A percentile compares a stretch with the other conserved stretches of the same genome.
Evolutionary conservation across 805 yeast species (phyloP).

Genomic region (Wickerhamiella domercqiae): DNA sequence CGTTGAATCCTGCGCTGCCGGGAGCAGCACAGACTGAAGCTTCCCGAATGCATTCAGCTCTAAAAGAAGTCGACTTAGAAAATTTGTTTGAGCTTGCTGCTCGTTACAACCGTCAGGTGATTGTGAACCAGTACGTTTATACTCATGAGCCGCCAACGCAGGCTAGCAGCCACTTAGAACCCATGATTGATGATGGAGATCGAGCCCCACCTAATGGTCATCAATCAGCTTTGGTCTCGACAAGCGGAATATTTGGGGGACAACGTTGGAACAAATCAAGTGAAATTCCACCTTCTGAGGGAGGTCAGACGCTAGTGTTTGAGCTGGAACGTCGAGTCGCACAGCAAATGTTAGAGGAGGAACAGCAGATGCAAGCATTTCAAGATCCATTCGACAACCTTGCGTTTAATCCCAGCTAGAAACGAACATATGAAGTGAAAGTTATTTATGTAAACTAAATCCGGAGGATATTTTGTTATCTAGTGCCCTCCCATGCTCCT

Average conservation of each 20-base stretch:
- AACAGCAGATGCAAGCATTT: conserved; percentile 4
- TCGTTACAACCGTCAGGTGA: conserved; percentile 25
- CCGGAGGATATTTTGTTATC: no score
- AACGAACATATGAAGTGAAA: no score
- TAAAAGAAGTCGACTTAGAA: conserved; percentile 16
- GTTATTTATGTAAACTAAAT: no score
- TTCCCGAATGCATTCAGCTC: conserved; percentile 15
- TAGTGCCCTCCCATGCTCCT: no score
- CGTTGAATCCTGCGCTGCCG: not conserved
- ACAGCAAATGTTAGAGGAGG: not conserved
- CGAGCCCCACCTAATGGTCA: not conserved
- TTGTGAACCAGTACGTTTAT: conserved; percentile 71
- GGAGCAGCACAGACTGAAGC: not conserved
- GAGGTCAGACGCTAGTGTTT: conserved; percentile 8
- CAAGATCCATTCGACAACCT: conserved; percentile 15
- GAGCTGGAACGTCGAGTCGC: conserved; percentile 9
- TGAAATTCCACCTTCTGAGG: conserved; percentile 12
- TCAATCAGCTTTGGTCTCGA: not conserved
- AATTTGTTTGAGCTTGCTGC: conserved; percentile 17
- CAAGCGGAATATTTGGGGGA: not conserved
- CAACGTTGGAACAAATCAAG: not conserved
- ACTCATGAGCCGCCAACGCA: not conserved
- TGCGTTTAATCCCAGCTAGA: conserved; percentile 19
- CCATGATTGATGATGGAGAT: not conserved
- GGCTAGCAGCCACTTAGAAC: not conserved